Conservation (phyloP, 768 basidiomycete genomes). For the Chalciporus sphaerocephalus region DNA sequence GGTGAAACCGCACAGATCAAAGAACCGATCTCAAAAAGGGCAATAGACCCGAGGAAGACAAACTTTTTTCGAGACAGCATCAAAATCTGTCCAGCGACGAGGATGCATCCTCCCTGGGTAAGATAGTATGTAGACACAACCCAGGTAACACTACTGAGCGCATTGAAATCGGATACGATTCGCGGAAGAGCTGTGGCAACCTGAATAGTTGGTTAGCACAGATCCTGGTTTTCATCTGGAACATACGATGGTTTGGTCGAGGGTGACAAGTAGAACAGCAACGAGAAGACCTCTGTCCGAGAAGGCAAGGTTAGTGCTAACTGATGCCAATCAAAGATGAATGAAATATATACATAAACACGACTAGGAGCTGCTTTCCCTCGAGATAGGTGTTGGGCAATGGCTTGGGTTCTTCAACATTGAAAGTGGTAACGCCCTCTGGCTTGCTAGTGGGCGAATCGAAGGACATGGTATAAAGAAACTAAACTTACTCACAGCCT, state of each 20-base stretch:
- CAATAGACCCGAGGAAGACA: conserved; percentile 19
- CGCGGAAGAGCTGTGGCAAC: conserved; percentile 25
- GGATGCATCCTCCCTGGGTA: conserved; percentile 21
- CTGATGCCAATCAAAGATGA: not conserved
- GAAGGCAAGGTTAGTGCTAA: not conserved
- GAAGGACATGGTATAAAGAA: too few relatives aligned
- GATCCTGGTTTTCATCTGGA: conserved; percentile 7
- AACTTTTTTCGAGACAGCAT: conserved; percentile 31
- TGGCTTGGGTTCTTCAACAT: not conserved
- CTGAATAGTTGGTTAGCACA: not conserved
- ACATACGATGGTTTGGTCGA: conserved; percentile 39
- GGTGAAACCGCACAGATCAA: conserved; percentile 7
- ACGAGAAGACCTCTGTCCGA: not conserved
- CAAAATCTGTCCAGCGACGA: conserved; percentile 29
- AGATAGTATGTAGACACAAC: conserved; percentile 21
- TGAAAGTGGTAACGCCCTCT: too few relatives aligned
- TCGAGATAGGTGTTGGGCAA: not conserved
- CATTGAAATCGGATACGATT: conserved; percentile 29
- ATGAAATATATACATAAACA: not conserved
- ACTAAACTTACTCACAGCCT: too few relatives aligned
- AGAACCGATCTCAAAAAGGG: conserved; percentile 43
- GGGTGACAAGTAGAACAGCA: conserved; percentile 25
- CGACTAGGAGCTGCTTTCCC: not conserved
- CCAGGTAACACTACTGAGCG: conserved; percentile 22
- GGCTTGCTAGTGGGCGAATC: too few relatives aligned